Evolutionary conservation across 1,139 yeast species (phyloP), one percentile per base, ranked within the genome.

Genomic region (Lodderomyces parapsilosis): DNA sequence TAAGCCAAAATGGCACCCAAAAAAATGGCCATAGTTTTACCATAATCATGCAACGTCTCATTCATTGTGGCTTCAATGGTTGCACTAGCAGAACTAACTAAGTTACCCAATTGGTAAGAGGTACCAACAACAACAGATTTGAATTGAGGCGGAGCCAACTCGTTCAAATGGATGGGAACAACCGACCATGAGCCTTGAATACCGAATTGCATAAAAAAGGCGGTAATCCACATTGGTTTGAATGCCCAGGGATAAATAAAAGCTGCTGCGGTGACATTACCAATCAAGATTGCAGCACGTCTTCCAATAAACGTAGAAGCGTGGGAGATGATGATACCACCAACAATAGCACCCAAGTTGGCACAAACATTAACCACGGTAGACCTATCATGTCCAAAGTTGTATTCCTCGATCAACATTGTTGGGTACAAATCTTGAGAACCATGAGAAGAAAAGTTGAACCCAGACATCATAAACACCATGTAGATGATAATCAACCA

Each of bases 161-260:
- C 95, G 1, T 87, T 74, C 40, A 86, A 69, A 61, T 86, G 89
- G 49, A 85, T 78, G 43, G 96, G 96, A 51, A 85, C 76, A 38
- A 86, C 86, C 53, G 95, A 94, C 90, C 94, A 87, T 14, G 89
- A 86, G 50, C 96, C 96, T 63, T 86, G 95, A 40, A 87, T 93
- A 52, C 81, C 81, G 56, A 83, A 80, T 63, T 88, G 96, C 54
- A 87, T 65, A 68, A 84, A 86, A 64, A 86, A 87, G 6, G 93
- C 94, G 55, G 86, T 83, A 50, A 85, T 77, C 27, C 81, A 87
- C 28, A 63, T 53, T 47, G 71, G 71, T 14, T 50, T 55, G 55
- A 80, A 86, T 0, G 87, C 91, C 91, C 93, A 81, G 39, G 89
- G 89, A 53, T 82, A 82, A 43, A 81, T 72, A 55, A 81, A 61